Percentiles rank a stretch among this genome's conserved stretches.
Evolutionary conservation across 176 grass and related monocot species (phyloP).

Genomic region (Avena atlantica): DNA sequence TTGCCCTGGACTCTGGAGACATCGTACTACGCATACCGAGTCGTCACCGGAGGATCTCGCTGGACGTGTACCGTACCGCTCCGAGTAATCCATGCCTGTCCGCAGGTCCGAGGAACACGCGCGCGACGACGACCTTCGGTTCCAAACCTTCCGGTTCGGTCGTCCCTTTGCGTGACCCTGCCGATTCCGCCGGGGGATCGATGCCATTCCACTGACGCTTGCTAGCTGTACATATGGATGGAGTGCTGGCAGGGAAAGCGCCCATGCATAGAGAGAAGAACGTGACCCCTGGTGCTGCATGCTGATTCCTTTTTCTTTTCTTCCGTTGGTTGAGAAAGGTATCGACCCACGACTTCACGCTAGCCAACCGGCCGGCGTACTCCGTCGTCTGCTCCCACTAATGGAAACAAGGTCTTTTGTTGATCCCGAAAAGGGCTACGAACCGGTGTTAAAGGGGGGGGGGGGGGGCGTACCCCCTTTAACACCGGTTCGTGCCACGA

Average conservation of each 20-base stretch:
- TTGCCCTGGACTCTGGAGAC: neutral
- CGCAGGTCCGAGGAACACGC: neutral
- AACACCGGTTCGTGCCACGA: too few relatives aligned
- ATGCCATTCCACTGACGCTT: neutral
- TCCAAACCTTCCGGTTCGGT: conserved; percentile 20
- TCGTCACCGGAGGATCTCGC: neutral
- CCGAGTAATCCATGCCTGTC: neutral
- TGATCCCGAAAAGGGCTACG: too few relatives aligned
- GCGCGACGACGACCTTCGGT: neutral
- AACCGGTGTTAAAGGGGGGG: too few relatives aligned
- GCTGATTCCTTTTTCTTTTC: neutral
- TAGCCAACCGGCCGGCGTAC: neutral
- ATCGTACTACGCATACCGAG: neutral
- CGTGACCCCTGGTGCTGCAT: neutral
- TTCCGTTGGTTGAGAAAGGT: too few relatives aligned
- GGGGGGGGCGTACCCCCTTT: too few relatives aligned
- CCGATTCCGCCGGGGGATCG: neutral
- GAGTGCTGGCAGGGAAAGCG: conserved; percentile 29
- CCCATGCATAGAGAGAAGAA: neutral
- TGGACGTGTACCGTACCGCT: neutral
- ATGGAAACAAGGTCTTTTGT: too few relatives aligned
- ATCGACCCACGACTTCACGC: neutral
- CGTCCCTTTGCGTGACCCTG: conserved; percentile 33
- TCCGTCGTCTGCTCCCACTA: too few relatives aligned
- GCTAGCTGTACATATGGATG: neutral